Conservation (phyloP, 2,329 filamentous ascomycete genomes). For the Alternaria atra region DNA sequence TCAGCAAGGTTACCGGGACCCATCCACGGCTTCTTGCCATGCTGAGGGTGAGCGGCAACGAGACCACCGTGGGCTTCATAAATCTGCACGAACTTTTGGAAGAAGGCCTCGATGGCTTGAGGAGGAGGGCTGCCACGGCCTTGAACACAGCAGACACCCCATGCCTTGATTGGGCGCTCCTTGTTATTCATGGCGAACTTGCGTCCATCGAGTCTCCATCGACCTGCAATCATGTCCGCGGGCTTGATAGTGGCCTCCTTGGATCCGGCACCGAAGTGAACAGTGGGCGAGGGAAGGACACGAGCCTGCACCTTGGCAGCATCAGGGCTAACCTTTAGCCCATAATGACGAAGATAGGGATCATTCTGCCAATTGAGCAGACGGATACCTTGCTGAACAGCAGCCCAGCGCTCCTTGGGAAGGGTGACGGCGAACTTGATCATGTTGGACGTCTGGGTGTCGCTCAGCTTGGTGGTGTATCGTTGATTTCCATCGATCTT, state of each 20-base stretch:
- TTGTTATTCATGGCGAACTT: conserved; percentile 75
- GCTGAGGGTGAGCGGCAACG: conserved; percentile 50
- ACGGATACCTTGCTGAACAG: conserved; percentile 73
- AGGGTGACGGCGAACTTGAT: conserved; percentile 91
- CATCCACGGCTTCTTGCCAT: conserved; percentile 45
- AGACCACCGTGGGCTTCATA: conserved; percentile 70
- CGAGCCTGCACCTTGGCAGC: conserved; percentile 74
- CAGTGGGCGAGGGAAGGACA: conserved; percentile 73
- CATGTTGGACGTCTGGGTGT: conserved; percentile 79
- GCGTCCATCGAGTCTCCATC: conserved; percentile 84
- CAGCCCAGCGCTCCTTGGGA: conserved; percentile 71
- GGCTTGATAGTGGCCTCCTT: conserved; percentile 36
- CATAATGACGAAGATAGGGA: conserved; percentile 74
- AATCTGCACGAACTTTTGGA: conserved; percentile 67
- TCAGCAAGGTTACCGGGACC: conserved; percentile 42
- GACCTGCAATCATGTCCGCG: conserved; percentile 66
- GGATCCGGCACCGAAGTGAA: conserved; percentile 66
- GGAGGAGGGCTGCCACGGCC: conserved; percentile 58
- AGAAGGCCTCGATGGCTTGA: conserved; percentile 61
- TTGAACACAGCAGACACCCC: conserved; percentile 77
- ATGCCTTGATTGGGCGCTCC: conserved; percentile 67
- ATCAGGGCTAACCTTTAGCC: conserved; percentile 70
- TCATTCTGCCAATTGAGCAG: conserved; percentile 75
- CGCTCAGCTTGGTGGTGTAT: conserved; percentile 66
- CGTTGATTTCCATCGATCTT: conserved; percentile 64